A percentile compares a stretch with the other conserved stretches of the same genome.
phyloP scores from a whole-genome alignment of 2,329 filamentous ascomycete species.

The Immersiporthe knoxdaviesiana region DNA sequence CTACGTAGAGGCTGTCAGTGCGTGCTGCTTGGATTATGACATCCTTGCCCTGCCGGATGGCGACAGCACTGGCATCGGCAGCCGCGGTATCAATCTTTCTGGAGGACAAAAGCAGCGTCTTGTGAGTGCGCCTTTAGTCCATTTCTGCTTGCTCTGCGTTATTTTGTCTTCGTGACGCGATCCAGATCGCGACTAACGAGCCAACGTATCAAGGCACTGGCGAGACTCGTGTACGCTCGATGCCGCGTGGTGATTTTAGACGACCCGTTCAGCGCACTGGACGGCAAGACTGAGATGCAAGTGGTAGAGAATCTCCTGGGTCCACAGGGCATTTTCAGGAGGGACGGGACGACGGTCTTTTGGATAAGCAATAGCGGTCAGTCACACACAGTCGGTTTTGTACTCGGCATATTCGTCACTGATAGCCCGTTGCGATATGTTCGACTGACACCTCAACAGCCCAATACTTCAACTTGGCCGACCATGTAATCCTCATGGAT shows the following conservation, averaged over 20 bases:
- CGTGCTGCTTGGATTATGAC: constrained; percentile 36
- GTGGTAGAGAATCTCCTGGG: constrained; percentile 40
- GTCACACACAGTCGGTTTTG: constrained; percentile 31
- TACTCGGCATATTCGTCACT: neutral
- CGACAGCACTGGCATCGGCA: constrained; percentile 33
- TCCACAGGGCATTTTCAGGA: constrained; percentile 36
- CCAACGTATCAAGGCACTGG: constrained; percentile 37
- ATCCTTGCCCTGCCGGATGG: constrained; percentile 32
- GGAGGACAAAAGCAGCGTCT: constrained; percentile 33
- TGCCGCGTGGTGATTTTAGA: constrained; percentile 40
- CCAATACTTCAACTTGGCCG: constrained; percentile 44
- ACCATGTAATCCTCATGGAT: constrained; percentile 47
- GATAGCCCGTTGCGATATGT: neutral
- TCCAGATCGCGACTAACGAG: constrained; percentile 20
- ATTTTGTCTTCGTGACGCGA: constrained; percentile 6
- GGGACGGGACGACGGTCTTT: constrained; percentile 38
- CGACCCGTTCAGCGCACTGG: constrained; percentile 43
- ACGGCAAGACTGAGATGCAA: constrained; percentile 39
- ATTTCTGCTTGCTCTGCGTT: neutral
- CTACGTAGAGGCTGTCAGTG: constrained; percentile 38
- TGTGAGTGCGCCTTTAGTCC: constrained; percentile 14
- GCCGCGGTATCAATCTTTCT: constrained; percentile 33
- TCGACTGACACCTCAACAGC: constrained; percentile 30
- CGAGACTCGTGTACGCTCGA: constrained; percentile 40
- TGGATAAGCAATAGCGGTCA: constrained; percentile 36